Conservation (phyloP, 805 yeast genomes). For the Candida peoriensis region DNA sequence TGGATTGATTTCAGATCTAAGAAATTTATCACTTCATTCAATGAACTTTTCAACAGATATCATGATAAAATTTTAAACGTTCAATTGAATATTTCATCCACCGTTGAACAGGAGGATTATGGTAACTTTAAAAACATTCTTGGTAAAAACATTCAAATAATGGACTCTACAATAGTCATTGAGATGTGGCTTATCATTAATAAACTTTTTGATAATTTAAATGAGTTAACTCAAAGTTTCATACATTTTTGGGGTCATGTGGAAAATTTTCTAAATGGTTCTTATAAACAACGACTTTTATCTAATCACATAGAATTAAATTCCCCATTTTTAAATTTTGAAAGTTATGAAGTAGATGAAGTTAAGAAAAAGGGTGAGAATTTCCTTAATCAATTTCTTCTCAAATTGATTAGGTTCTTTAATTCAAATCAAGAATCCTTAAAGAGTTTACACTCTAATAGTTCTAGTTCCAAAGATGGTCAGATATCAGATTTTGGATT, state of each 20-base stretch:
- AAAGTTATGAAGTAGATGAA: slow-evolving; percentile 36
- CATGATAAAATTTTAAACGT: slow-evolving; percentile 34
- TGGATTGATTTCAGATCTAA: slow-evolving; percentile 53
- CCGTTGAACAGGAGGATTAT: slow-evolving; percentile 32
- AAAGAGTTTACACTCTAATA: slow-evolving; percentile 8
- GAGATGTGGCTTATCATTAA: slow-evolving; percentile 55
- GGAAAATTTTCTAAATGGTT: slow-evolving; percentile 48
- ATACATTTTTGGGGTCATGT: slow-evolving; percentile 50
- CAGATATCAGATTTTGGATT: slow-evolving; percentile 41
- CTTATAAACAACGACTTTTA: slow-evolving; percentile 34
- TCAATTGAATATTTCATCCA: slow-evolving; percentile 35
- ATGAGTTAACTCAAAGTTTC: slow-evolving; percentile 34
- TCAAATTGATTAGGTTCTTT: slow-evolving; percentile 27
- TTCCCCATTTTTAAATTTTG: slow-evolving; percentile 34
- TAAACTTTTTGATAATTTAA: slow-evolving; percentile 37
- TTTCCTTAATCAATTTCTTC: slow-evolving; percentile 31
- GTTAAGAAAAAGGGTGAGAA: slow-evolving; percentile 35
- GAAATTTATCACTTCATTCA: slow-evolving; percentile 33
- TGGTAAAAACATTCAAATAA: slow-evolving; percentile 24
- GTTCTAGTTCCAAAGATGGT: slow-evolving; percentile 23
- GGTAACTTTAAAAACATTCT: slow-evolving; percentile 21
- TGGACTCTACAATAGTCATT: slow-evolving; percentile 49
- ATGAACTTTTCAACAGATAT: slow-evolving; percentile 37
- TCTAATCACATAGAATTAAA: slow-evolving; percentile 28
- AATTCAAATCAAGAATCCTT: slow-evolving; percentile 26